These are phyloP conservation scores for Geotrichum citri-aurantii DNA, from an alignment of 1,139 yeast genomes.

Conservation along the genomic window DNA sequence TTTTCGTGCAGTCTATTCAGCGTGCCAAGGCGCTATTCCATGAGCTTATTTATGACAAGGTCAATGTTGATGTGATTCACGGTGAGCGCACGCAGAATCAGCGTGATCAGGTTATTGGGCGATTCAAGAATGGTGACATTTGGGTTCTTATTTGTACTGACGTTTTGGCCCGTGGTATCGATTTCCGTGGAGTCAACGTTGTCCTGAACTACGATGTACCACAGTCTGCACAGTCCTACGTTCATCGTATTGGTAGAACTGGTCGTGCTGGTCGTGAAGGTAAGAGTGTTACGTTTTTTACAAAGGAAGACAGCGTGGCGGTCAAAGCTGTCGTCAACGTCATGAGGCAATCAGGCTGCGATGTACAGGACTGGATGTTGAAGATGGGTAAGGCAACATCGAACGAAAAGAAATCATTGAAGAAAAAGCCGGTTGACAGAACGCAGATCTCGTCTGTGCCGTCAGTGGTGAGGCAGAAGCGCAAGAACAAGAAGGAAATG, in stretches of 20 bases:
- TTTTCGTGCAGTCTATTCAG: conserved; percentile 84
- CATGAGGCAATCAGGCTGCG: conserved; percentile 87
- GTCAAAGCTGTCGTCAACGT: conserved; percentile 85
- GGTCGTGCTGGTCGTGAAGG: conserved; percentile 98
- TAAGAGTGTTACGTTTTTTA: conserved; percentile 83
- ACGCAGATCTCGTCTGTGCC: conserved; percentile 86
- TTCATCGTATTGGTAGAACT: conserved; percentile 96
- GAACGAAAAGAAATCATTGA: conserved; percentile 59
- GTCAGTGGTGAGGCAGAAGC: conserved; percentile 55
- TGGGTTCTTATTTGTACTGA: conserved; percentile 98
- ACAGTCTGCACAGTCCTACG: conserved; percentile 87
- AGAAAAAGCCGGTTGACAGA: conserved; percentile 57
- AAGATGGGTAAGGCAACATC: conserved; percentile 63
- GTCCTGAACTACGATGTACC: conserved; percentile 98
- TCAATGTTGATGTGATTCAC: conserved; percentile 93
- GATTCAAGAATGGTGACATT: conserved; percentile 81
- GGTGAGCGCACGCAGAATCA: conserved; percentile 90
- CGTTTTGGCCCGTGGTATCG: conserved; percentile 93
- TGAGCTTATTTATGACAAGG: conserved; percentile 81
- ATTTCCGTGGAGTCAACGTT: conserved; percentile 89
- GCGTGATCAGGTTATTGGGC: conserved; percentile 76
- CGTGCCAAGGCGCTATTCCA: conserved; percentile 95
- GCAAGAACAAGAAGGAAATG: conserved; percentile 62
- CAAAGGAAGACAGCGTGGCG: conserved; percentile 76
- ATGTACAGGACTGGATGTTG: conserved; percentile 75